These are phyloP conservation scores for Rhynchospora breviuscula DNA, from an alignment of 176 grass and related monocot species.

Conservation along the genomic window DNA sequence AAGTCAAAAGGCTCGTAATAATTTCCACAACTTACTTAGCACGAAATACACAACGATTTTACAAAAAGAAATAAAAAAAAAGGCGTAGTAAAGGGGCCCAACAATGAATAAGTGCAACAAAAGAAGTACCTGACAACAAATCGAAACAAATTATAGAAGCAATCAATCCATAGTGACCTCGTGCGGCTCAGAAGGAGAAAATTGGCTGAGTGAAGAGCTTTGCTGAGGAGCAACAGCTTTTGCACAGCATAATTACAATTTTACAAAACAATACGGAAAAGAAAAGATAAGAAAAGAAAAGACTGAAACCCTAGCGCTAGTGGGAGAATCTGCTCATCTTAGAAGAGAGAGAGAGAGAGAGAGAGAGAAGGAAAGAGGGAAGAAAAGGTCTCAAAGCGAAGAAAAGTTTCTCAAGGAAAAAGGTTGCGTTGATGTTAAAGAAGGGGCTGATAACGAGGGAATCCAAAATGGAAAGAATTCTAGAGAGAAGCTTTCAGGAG, in stretches of 20 bases:
- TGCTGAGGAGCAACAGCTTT: slow-evolving; percentile 12
- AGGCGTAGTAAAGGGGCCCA: background rate
- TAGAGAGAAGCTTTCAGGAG: slow-evolving; percentile 16
- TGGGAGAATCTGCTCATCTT: slow-evolving; percentile 16
- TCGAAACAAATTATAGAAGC: background rate
- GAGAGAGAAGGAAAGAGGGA: background rate
- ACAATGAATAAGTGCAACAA: background rate
- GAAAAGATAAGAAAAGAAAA: background rate
- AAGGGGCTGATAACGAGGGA: slow-evolving; percentile 1
- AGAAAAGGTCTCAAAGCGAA: background rate
- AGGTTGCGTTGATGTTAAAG: slow-evolving; percentile 19
- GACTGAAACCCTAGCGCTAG: slow-evolving; percentile 11
- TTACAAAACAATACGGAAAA: too few relatives aligned
- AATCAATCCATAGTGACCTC: slow-evolving; percentile 12
- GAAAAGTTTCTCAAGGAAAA: background rate
- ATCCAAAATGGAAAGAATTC: slow-evolving; percentile 21
- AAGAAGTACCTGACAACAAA: slow-evolving; percentile 7
- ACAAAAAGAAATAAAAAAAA: background rate
- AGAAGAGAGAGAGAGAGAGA: background rate
- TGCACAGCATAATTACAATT: slow-evolving; percentile 6
- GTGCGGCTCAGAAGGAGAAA: background rate
- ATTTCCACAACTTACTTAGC: background rate
- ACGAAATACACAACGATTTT: background rate
- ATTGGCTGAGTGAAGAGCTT: background rate
- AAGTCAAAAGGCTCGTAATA: slow-evolving; percentile 13